Base-by-base conservation (phyloP, 169 alveolate genomes). In the Theileria parva region DNA sequence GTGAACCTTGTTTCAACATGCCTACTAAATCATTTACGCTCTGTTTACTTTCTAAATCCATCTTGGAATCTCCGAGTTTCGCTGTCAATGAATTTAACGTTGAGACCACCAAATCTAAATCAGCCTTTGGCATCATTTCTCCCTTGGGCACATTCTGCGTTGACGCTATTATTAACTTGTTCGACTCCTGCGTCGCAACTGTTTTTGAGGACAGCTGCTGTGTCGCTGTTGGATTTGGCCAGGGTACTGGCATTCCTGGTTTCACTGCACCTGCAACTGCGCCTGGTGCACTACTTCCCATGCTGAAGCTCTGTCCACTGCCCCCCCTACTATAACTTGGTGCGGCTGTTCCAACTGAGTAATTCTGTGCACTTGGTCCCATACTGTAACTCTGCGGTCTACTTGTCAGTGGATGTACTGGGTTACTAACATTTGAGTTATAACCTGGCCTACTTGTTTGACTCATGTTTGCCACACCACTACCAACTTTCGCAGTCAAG, bases 221-320 rank as follows among this genome's bases (percentile, higher is more conserved):
- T 0, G 96, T 92, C 13, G 96, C 93, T 23, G 96, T 93, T 50
- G 96, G 96, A n/a, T 91, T 73, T 32, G 96, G 96, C 96, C 96
- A 93, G 17, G 96, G 96, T 37, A 93, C 93, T 6, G 96, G 96
- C 96, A 93, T 93, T 28, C 96, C 96, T 2, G 96, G 96, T 48
- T 91, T 79, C 81, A 93, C 88, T 7, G 95, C 92, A 27, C 88
- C 75, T 5, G 96, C 96, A 6, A 92, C 96, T 7, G 95, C 95
- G 2, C 91, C 92, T 6, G 96, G 96, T 25, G 96, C 95, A 9
- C 95, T 91, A 23, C 92, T 89, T 23, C 27, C 53, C 34, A 19
- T 17, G 12, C 27, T 71, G 65, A 21, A 67, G 11, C 66, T 25
- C 15, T 19, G 66, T 19, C 37, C 37, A 0, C 90, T 85, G 63